These are phyloP conservation scores for Pythium dissotocum DNA, from an alignment of 352 stramenopile genomes.

Conservation along the genomic window DNA sequence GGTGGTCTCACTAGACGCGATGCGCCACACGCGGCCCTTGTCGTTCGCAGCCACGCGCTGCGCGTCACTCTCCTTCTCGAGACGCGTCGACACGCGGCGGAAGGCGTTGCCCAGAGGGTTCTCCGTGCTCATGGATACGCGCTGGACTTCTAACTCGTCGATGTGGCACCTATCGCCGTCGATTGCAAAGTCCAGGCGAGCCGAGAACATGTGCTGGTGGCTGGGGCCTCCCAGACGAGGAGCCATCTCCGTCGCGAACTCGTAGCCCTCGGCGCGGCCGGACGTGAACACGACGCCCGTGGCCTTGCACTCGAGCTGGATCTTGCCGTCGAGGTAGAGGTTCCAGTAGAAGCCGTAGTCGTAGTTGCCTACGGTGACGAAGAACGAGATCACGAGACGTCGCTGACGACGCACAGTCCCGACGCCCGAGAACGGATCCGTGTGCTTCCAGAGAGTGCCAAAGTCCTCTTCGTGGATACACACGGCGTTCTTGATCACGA, in stretches of 20 bases:
- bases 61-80: constrained; percentile 48
- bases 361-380: constrained; percentile 87
- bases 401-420: constrained; percentile 57
- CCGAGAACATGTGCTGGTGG: constrained; percentile 82
- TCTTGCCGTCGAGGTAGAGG: constrained; percentile 70
- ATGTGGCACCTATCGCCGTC: constrained; percentile 54
- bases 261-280: constrained; percentile 51
- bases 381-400: constrained; percentile 82
- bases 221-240: constrained; percentile 61
- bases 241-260: constrained; percentile 45
- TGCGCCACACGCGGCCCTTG: constrained; percentile 56
- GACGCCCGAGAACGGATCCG: constrained; percentile 34
- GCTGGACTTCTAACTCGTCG: constrained; percentile 57
- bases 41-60: constrained; percentile 45
- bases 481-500: constrained; percentile 65
- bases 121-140: constrained; percentile 33
- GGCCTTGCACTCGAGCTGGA: constrained; percentile 83
- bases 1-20: constrained; percentile 54
- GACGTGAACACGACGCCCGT: constrained; percentile 84
- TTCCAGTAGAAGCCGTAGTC: constrained; percentile 85
- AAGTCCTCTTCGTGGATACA: constrained; percentile 88
- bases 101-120: constrained; percentile 74
- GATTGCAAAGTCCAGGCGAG: constrained; percentile 70
- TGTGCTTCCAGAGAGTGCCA: constrained; percentile 82
- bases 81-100: constrained; percentile 42